Percentiles rank a stretch among this genome's conserved stretches.
Evolutionary conservation across 2,329 filamentous ascomycete genomes (phyloP).

Genomic region (Aspergillus viridinutans): DNA sequence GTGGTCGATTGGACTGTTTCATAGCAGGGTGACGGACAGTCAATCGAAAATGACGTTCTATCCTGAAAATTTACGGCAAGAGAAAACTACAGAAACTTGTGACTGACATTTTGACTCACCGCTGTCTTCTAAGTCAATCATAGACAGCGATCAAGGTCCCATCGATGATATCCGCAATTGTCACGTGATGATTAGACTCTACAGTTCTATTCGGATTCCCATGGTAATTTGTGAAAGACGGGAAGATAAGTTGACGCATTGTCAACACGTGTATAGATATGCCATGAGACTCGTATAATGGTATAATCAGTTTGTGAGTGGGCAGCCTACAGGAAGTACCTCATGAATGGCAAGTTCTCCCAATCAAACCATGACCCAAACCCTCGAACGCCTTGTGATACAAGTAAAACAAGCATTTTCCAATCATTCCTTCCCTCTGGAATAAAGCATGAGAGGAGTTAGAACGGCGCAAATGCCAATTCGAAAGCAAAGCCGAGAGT

Average conservation of each 20-base stretch:
- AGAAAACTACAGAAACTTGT: not conserved
- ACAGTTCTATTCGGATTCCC: not conserved
- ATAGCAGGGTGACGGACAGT: not conserved
- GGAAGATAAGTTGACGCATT: not conserved
- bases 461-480: conserved; percentile 71
- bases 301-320: not conserved
- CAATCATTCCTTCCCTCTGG: not conserved
- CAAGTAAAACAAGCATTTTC: not conserved
- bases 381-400: conserved; percentile 1
- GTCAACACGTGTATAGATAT: not conserved
- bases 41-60: not conserved
- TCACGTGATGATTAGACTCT: not conserved
- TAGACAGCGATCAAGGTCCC: not conserved
- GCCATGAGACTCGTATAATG: not conserved
- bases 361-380: not conserved
- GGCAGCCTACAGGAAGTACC: not conserved
- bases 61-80: not conserved
- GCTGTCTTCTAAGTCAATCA: not conserved
- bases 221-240: not conserved
- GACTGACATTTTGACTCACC: not conserved
- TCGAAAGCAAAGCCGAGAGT: conserved; percentile 81
- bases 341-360: not conserved
- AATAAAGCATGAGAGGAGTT: conserved; percentile 7
- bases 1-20: not conserved
- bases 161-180: not conserved